Evolutionary conservation across 257 asterid genomes (phyloP), one percentile per base, ranked within the genome.

Genomic region (Nicotiana sylvestris): DNA sequence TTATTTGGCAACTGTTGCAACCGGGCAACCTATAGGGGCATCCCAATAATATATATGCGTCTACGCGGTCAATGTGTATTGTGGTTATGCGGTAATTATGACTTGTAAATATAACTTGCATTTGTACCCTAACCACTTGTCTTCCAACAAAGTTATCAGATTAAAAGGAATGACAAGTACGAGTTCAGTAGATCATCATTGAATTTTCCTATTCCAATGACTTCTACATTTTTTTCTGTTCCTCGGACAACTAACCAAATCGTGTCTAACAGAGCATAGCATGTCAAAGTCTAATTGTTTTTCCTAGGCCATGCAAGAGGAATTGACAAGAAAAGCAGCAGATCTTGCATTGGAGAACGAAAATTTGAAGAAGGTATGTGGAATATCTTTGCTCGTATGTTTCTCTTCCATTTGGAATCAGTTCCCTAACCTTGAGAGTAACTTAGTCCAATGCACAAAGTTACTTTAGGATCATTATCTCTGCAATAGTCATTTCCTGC

Each of bases 231-330:
- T 25, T 11, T 76, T 76, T 3, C 13, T 53, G 12, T 15, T 9
- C 30, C 17, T 68, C 49, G 10, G 37, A n/a, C 55, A 49, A 72
- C 79, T 72, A 49, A 43, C 57, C n/a, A 72, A 21, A 64, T 21
- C 10, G n/a, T 46, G 62, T 25, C 25, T 5, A 37, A 43, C 78
- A n/a, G 82, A 6, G 6, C 7, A 37, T 61, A 79, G 3, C n/a
- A 4, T 60, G 60, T 72, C 61, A 74, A 74, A 49, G 37, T 51
- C 64, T 74, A 55, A 49, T 53, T 4, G 56, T 49, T 66, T 68
- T 30, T n/a, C 72, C 66, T 85, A 94, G 98, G 95, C 92, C 56
- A 84, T 89, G 85, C 80, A 84, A 81, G 84, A 83, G 82, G 97
- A 89, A 16, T 82, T 90, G 70, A 86, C 77, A 58, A 72, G 81